phyloP scores from a whole-genome alignment of 306 rosid genomes.

The Glycine tomentella region DNA sequence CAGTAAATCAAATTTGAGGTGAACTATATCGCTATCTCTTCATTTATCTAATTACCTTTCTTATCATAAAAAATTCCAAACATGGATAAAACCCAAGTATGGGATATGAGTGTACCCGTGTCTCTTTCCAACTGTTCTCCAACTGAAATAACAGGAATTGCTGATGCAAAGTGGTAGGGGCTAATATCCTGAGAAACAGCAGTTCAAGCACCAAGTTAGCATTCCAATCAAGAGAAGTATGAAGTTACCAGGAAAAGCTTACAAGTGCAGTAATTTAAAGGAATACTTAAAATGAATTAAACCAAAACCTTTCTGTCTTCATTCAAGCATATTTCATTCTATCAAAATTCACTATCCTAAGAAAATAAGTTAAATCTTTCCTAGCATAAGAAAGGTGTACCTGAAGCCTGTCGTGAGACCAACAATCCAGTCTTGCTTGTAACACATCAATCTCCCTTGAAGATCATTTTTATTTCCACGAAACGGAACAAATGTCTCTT shows the following conservation, averaged over 20 bases:
- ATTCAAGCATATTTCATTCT: not conserved
- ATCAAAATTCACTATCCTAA: slow-evolving; percentile 6
- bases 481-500: slow-evolving; percentile 78
- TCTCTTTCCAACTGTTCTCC: slow-evolving; percentile 85
- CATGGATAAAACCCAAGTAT: slow-evolving; percentile 4
- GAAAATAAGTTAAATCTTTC: slow-evolving; percentile 4
- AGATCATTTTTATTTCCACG: slow-evolving; percentile 73
- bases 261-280: slow-evolving; percentile 33
- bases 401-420: slow-evolving; percentile 71
- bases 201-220: slow-evolving; percentile 35
- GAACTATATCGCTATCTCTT: not conserved
- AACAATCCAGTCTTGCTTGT: slow-evolving; percentile 80
- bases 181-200: slow-evolving; percentile 66
- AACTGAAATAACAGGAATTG: slow-evolving; percentile 82
- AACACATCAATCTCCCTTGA: slow-evolving; percentile 65
- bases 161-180: slow-evolving; percentile 89
- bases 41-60: slow-evolving; percentile 1
- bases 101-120: slow-evolving; percentile 53
- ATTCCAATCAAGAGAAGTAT: slow-evolving; percentile 23
- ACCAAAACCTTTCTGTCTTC: not conserved
- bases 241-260: slow-evolving; percentile 8
- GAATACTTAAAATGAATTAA: not conserved
- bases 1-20: slow-evolving; percentile 38
- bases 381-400: slow-evolving; percentile 46
- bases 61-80: not conserved